These are phyloP conservation scores for Sanghuangporus weigelae DNA, from an alignment of 1,284 basidiomycete species.

Conservation along the genomic window DNA sequence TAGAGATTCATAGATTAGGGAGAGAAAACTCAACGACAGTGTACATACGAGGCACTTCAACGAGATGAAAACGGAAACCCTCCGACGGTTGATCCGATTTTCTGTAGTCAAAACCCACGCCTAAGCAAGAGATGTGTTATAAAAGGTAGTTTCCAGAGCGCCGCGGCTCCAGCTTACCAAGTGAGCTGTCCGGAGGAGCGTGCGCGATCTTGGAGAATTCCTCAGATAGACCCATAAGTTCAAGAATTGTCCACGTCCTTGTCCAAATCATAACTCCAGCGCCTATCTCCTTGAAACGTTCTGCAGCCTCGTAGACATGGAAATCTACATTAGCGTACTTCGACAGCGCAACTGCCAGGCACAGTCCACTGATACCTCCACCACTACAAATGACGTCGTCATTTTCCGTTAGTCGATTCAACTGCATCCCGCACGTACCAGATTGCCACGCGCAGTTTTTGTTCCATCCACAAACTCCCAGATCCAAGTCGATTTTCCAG, in stretches of 20 bases:
- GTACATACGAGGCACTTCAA: conserved; percentile 34
- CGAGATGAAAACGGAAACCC: conserved; percentile 35
- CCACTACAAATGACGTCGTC: conserved; percentile 30
- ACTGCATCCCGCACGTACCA: conserved; percentile 15
- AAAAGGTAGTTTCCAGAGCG: neutral
- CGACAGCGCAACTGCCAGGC: conserved; percentile 38
- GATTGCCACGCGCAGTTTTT: conserved; percentile 21
- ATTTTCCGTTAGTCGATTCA: neutral
- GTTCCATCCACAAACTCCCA: neutral
- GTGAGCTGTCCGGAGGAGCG: conserved; percentile 34
- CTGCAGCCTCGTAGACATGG: conserved; percentile 42
- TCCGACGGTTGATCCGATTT: conserved; percentile 35
- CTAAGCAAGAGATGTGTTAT: conserved; percentile 20
- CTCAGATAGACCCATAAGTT: conserved; percentile 33
- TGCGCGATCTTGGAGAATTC: conserved; percentile 39
- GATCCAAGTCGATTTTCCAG: neutral
- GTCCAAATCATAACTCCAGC: conserved; percentile 46
- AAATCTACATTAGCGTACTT: conserved; percentile 37
- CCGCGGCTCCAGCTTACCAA: conserved; percentile 24
- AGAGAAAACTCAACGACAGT: neutral
- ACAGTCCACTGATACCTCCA: conserved; percentile 44
- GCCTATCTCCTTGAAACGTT: conserved; percentile 43
- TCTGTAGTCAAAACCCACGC: conserved; percentile 40
- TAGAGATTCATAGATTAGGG: neutral
- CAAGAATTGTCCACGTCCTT: conserved; percentile 38